These are phyloP conservation scores for Dactylonectria estremocensis DNA, from an alignment of 2,329 filamentous ascomycete genomes.

Conservation along the genomic window DNA sequence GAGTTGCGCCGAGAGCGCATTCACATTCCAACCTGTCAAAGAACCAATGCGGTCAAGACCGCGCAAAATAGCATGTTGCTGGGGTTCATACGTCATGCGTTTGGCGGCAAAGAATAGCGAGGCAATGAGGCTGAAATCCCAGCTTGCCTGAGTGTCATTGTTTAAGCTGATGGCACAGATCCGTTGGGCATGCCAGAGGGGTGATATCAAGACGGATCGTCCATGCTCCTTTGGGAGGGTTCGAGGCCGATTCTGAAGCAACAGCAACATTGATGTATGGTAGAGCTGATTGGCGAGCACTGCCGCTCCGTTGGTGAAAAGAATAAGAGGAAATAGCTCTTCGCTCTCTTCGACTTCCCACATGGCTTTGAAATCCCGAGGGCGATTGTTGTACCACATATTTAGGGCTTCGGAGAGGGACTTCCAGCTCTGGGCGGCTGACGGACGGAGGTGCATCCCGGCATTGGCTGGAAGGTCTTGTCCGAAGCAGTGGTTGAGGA, in stretches of 20 bases:
- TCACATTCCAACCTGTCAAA: constrained; percentile 60
- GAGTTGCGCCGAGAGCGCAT: constrained; percentile 43
- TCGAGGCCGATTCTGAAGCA: constrained; percentile 67
- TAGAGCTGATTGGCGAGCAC: constrained; percentile 70
- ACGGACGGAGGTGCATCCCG: constrained; percentile 30
- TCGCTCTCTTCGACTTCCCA: constrained; percentile 51
- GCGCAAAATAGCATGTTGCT: constrained; percentile 60
- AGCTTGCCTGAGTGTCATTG: constrained; percentile 61
- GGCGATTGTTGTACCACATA: constrained; percentile 53
- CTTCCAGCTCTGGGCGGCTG: constrained; percentile 50
- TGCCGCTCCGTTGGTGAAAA: constrained; percentile 57
- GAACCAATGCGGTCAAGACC: constrained; percentile 56
- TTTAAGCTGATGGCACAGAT: constrained; percentile 66
- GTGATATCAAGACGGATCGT: constrained; percentile 55
- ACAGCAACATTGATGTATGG: constrained; percentile 68
- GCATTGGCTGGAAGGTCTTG: constrained; percentile 28
- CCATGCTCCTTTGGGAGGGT: constrained; percentile 54
- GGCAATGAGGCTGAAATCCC: constrained; percentile 65
- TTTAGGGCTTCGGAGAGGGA: constrained; percentile 50
- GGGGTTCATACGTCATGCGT: constrained; percentile 63
- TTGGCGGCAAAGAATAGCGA: constrained; percentile 62
- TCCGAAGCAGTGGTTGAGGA: constrained; percentile 52
- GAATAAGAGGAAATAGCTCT: constrained; percentile 53
- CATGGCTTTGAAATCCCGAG: constrained; percentile 53
- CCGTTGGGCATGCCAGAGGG: constrained; percentile 64